These are phyloP conservation scores for Ganoderma multipileum DNA, from an alignment of 1,284 basidiomycete genomes.

Conservation along the genomic window DNA sequence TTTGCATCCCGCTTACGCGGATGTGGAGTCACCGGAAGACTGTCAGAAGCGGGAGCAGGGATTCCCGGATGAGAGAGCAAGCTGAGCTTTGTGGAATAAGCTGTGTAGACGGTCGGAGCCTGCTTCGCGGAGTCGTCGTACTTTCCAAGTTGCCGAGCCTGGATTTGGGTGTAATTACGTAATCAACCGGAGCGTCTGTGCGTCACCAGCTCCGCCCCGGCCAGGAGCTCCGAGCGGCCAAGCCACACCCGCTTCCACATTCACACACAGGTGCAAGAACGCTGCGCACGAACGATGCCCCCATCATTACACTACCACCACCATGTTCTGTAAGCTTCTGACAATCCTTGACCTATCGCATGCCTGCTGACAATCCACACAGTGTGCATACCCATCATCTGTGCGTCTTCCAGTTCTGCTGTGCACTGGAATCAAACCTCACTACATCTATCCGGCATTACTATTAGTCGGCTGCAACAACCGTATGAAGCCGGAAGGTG, in stretches of 20 bases:
- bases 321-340: conserved; percentile 43
- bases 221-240: conserved; percentile 16
- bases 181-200: conserved; percentile 4
- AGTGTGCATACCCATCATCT: conserved; percentile 57
- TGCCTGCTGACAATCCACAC: conserved; percentile 14
- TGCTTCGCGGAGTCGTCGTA: conserved; percentile 9
- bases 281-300: conserved; percentile 4
- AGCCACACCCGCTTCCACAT: conserved; percentile 7
- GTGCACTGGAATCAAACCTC: background rate
- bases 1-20: background rate
- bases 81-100: background rate
- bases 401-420: conserved; percentile 41
- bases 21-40: background rate
- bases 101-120: conserved; percentile 1
- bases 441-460: conserved; percentile 2
- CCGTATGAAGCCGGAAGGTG: conserved; percentile 51
- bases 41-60: background rate
- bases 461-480: conserved; percentile 58
- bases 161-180: conserved; percentile 2
- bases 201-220: conserved; percentile 18
- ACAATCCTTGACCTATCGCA: background rate
- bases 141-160: conserved; percentile 16
- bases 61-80: background rate
- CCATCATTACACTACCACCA: conserved; percentile 28
- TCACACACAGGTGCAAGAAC: background rate